Evolutionary conservation across 164 flowering plant species (phyloP).

Genomic region (Vitis vinifera): ASM3070453v1 NC_081820.1:26550501-26551000

Average conservation of each 20-base stretch:
- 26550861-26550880: constrained; percentile 50
- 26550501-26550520: not conserved
- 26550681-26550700: constrained; percentile 58
- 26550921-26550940: too few relatives aligned
- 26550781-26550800: constrained; percentile 45
- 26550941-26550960: too few relatives aligned
- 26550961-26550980: too few relatives aligned
- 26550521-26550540: not conserved
- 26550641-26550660: constrained; percentile 59
- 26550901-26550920: too few relatives aligned
- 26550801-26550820: constrained; percentile 53
- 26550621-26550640: not conserved
- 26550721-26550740: constrained; percentile 75
- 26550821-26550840: constrained; percentile 63
- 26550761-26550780: constrained; percentile 52
- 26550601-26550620: not conserved
- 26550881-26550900: constrained; percentile 1
- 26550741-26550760: constrained; percentile 63
- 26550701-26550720: constrained; percentile 56
- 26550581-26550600: not conserved
- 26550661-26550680: constrained; percentile 57
- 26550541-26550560: not conserved
- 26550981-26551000: too few relatives aligned
- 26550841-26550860: constrained; percentile 61
- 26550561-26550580: not conserved